phyloP scores from a whole-genome alignment of 208 protist genomes.

The Acanthamoeba polyphaga region DNA sequence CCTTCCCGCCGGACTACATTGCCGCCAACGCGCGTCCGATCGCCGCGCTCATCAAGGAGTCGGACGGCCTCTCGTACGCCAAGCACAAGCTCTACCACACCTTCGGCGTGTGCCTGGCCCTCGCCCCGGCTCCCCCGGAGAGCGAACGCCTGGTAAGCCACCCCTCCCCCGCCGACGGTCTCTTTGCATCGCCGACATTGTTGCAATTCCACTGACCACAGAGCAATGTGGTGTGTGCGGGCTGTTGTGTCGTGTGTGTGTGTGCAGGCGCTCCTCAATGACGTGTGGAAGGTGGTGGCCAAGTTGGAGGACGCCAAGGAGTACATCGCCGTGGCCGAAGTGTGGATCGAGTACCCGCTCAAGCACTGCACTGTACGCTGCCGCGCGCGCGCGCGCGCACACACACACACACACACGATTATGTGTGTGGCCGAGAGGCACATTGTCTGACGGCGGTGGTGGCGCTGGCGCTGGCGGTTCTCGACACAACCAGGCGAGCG shows the following conservation, averaged over 20 bases:
- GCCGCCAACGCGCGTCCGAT: constrained; percentile 75
- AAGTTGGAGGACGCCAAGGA: constrained; percentile 83
- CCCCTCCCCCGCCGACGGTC: constrained; percentile 42
- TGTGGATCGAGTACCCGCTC: constrained; percentile 91
- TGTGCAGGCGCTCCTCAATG: constrained; percentile 85
- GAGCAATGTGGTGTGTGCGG: background rate
- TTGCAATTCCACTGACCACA: no score
- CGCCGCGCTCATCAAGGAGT: constrained; percentile 81
- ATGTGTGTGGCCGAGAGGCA: no score
- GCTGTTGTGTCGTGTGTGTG: constrained; percentile 77
- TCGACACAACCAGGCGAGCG: constrained; percentile 49
- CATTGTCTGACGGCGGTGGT: background rate
- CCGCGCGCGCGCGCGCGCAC: no score
- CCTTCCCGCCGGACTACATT: constrained; percentile 86
- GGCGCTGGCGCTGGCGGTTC: no score
- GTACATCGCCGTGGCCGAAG: constrained; percentile 88
- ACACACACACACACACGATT: no score
- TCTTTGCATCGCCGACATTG: constrained; percentile 86
- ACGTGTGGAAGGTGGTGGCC: constrained; percentile 88
- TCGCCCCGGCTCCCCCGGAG: background rate
- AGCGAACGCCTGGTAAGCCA: background rate
- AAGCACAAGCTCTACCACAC: constrained; percentile 75
- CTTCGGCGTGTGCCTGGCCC: constrained; percentile 43
- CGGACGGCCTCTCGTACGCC: constrained; percentile 73
- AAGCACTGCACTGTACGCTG: constrained; percentile 86